Base-by-base conservation (phyloP, 2,329 filamentous ascomycete genomes). In the Sphaceloma murrayae region DNA sequence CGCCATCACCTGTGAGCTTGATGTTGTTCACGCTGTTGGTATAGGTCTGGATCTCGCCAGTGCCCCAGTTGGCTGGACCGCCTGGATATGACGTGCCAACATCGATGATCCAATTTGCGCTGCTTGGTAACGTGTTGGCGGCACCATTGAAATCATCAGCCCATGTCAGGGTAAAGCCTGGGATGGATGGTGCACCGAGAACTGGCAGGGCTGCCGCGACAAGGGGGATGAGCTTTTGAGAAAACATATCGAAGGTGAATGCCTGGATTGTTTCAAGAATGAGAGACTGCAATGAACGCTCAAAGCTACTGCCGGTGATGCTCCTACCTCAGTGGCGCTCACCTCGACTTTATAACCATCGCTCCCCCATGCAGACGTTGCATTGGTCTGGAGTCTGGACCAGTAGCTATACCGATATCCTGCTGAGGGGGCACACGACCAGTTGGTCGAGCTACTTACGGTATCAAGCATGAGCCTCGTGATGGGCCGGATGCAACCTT, bases 41-140 rank as follows among this genome's bases (percentile, higher is more conserved):
- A 56, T 73, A 73, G 1, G 58, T 62, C 53, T 73, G 58, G 13
- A 67, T 58, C 53, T 73, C 70, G 46, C 63, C 61, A 3, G 70
- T 74, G 38, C 70, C 69, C 69, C 70, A 73, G 48, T 66, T 58
- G 5, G 55, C 43, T 0, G 68, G 56, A 1, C 69, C 69, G n/a
- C 65, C 65, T 1, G 66, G 59, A 49, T 73, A 74, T 7, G 52
- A 50, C 0, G 66, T 72, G 38, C 70, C 70, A n/a, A 58, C 53
- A 49, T 67, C 62, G 40, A 65, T 49, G 21, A 59, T 57, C 69
- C 69, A 73, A 52, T 66, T 69, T 10, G 57, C 53, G 17, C 56
- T 32, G 27, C 62, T 61, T 2, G 65, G 63, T 3, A 62, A 58
- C 6, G 57, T 51, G 19, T 57, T 57, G 39, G 50, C 42, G 27